Conservation (phyloP, 2,329 filamentous ascomycete genomes). For the Colletotrichum truncatum region DNA sequence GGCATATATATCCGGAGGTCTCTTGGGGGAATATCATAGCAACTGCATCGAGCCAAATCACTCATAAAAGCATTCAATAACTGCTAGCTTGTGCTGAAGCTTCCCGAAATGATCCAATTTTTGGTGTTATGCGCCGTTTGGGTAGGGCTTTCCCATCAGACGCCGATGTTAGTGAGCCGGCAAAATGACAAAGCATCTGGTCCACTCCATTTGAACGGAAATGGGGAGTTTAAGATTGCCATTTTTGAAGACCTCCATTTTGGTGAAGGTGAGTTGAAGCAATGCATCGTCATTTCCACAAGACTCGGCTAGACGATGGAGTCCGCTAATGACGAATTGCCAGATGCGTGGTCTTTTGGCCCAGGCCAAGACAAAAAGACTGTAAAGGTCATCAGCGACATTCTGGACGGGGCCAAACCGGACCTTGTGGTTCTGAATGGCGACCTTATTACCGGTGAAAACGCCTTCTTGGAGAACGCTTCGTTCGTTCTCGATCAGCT, state of each 20-base stretch:
- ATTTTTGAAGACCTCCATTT: slow-evolving; percentile 78
- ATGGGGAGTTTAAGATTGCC: slow-evolving; percentile 61
- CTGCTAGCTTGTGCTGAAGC: not conserved
- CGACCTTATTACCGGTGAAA: slow-evolving; percentile 76
- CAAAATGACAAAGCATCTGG: not conserved
- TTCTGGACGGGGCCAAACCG: slow-evolving; percentile 62
- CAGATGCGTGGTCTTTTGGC: slow-evolving; percentile 56
- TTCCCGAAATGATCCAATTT: not conserved
- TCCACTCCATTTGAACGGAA: slow-evolving; percentile 46
- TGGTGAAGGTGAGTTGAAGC: slow-evolving; percentile 64
- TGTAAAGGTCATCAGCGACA: slow-evolving; percentile 61
- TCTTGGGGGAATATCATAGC: not conserved
- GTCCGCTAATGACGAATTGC: not conserved
- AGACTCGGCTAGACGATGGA: too few relatives aligned
- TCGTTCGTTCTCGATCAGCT: slow-evolving; percentile 68
- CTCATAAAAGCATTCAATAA: too few relatives aligned
- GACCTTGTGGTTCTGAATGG: slow-evolving; percentile 76
- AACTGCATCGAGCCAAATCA: too few relatives aligned
- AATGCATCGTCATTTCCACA: too few relatives aligned
- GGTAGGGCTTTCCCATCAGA: not conserved
- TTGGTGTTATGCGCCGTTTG: not conserved
- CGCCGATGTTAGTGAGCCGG: not conserved
- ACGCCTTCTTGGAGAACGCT: slow-evolving; percentile 62
- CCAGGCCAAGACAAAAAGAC: slow-evolving; percentile 66
- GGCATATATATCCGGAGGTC: not conserved